Base-by-base conservation (phyloP, 1,284 basidiomycete genomes). In the Pisolithus thermaeus region DNA sequence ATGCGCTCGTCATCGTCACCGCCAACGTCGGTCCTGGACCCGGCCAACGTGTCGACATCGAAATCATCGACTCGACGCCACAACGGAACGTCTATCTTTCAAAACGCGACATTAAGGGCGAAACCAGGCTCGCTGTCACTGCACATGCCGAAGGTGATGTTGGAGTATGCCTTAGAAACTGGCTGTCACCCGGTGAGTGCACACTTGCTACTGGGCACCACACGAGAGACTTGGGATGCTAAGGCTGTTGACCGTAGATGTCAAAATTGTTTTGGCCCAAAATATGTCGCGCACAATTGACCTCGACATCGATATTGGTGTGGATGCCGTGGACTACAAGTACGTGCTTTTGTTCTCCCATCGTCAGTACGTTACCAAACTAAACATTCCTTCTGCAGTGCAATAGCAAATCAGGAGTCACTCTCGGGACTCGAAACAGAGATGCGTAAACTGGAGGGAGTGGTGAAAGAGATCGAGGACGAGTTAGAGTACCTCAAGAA, bases 301-400 rank as follows among this genome's bases (percentile, higher is more conserved):
- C 73, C 73, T 99, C 50, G 96, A 99, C 66, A 84, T 98, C 40
- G 97, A 99, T 65, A 96, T 99, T 69, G 96, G 96, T 44, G 95
- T 96, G 18, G 96, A 99, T 63, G 97, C 97, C 0, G 87, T 98
- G 39, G 97, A 99, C 71, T 99, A 99, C 79, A 98, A 98, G 92
- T 94, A 65, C 60, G 84, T 70, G 35, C 9, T 27, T 7, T 28
- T 12, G 8, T 28, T 43, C 14, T 35, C 22, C 22, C 7, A 28
- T 47, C 38, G 12, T n/a, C 14, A 32, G 20, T 37, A 51, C 38
- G 52, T 51, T 44, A 35, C 12, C 7, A 27, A 20, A 7, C 8
- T 30, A 7, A 43, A 7, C 25, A 46, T 27, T 23, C 40, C 18
- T 25, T 25, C 22, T 38, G 11, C 63, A 95, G 92, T 64, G 96